These are phyloP conservation scores for Coprinopsis strossmayeri DNA, from an alignment of 768 basidiomycete genomes.

Conservation along the genomic window DNA sequence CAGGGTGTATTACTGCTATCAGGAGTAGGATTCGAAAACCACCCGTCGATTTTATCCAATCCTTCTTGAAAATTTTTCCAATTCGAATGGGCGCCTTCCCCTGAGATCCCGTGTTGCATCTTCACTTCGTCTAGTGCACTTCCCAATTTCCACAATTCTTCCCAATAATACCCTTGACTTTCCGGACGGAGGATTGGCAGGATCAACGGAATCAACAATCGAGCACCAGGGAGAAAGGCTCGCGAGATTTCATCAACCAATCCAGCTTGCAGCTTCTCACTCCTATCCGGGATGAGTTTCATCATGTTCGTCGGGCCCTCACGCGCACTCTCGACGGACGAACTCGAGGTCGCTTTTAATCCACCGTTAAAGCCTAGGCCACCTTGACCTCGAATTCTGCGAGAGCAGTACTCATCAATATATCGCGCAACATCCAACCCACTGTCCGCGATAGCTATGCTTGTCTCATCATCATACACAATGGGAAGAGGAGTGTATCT, in stretches of 20 bases:
- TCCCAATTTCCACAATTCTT: background rate
- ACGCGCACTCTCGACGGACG: background rate
- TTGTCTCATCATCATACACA: background rate
- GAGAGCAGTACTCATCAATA: background rate
- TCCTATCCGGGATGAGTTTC: background rate
- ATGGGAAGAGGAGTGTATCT: background rate
- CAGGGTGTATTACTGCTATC: too few species aligned
- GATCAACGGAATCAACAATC: background rate
- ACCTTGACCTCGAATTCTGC: too few species aligned
- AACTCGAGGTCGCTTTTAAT: background rate
- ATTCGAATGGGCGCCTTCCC: background rate
- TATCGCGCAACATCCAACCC: conserved; percentile 1
- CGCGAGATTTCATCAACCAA: background rate
- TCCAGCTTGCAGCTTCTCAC: background rate
- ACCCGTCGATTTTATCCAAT: background rate
- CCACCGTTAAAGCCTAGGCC: too few species aligned
- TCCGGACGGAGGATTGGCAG: background rate
- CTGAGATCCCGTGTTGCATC: background rate
- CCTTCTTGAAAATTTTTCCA: background rate
- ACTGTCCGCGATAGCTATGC: background rate
- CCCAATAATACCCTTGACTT: background rate
- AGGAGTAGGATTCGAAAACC: too few species aligned
- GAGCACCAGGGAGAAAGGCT: background rate
- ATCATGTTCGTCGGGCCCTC: background rate
- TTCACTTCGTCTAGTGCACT: background rate